Evolutionary conservation across 116 monocot genomes (phyloP), one percentile per base, ranked within the genome.

Genomic region (Posidonia oceanica): DNA sequence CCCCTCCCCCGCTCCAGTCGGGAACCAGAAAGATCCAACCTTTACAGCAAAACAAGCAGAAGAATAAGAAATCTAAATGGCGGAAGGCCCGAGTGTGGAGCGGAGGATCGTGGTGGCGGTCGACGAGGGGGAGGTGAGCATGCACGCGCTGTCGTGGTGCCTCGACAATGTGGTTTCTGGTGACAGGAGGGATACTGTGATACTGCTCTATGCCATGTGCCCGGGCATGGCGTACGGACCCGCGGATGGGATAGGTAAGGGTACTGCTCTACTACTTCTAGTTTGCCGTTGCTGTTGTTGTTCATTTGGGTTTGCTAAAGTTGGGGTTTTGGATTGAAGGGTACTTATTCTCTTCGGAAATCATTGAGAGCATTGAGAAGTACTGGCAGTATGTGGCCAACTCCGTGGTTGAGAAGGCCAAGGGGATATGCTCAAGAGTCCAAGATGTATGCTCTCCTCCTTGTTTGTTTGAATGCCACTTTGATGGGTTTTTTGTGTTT

Each of bases 111-210:
- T 78, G 54, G 86, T 80, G 75, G 86, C 86, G 52, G 78, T 86
- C 66, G 86, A 86, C 80, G 80, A 78, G 64, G 63, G 83, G 42
- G 83, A 83, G 64, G 87, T 83, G 83, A 83, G 86, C 80, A 39
- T 73, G 65, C 52, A 83, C 76, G 87, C 87, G 1, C 83, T 87
- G 63, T 14, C 38, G 12, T 87, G 87, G 87, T 87, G 83, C 75
- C 68, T 87, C 52, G 40, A 68, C 40, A 83, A 87, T 69, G 52
- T 72, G 7, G 69, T 69, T 22, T 11, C 38, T 3, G 17, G 29
- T 60, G 54, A 20, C 36, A 37, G 14, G 18, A 52, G 17, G 40
- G 72, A 80, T 38, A 70, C 75, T 17, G 16, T 86, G 39, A 36
- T 83, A 56, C 76, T 83, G 52, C 53, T 80, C 70, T 68, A 86